Conservation (phyloP, 2,329 filamentous ascomycete genomes). For the Beauveria sp. region DNA sequence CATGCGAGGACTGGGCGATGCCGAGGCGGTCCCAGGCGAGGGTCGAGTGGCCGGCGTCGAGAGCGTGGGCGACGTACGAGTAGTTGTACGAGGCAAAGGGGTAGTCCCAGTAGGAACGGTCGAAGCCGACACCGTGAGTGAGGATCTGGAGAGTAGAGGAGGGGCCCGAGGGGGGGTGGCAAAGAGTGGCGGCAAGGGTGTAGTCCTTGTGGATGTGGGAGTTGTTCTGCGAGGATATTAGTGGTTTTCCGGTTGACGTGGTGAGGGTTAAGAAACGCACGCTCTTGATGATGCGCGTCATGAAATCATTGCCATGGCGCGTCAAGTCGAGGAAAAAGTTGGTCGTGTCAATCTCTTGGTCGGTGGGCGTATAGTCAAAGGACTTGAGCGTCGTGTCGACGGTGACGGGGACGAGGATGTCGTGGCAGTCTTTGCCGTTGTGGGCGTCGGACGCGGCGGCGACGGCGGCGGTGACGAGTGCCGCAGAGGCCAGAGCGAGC, state of each 20-base stretch:
- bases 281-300: conserved; percentile 34
- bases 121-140: conserved; percentile 35
- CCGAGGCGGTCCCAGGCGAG: conserved; percentile 56
- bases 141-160: conserved; percentile 30
- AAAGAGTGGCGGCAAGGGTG: conserved; percentile 53
- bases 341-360: conserved; percentile 48
- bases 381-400: neutral
- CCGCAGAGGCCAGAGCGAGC: conserved; percentile 15
- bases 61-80: conserved; percentile 50
- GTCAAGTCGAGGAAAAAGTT: conserved; percentile 45
- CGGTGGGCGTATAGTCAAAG: conserved; percentile 23
- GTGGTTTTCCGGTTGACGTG: too few relatives aligned
- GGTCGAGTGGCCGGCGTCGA: conserved; percentile 50
- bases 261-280: conserved; percentile 21
- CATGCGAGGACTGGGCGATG: conserved; percentile 49
- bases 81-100: conserved; percentile 52
- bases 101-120: conserved; percentile 53
- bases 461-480: conserved; percentile 20
- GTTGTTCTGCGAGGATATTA: conserved; percentile 28
- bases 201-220: conserved; percentile 43
- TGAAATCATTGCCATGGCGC: conserved; percentile 42
- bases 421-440: conserved; percentile 31
- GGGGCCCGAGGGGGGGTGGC: conserved; percentile 42
- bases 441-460: conserved; percentile 20
- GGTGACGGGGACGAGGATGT: conserved; percentile 47